Base-by-base conservation (phyloP, 2,329 filamentous ascomycete genomes). In the Fusarium nematophilum region DNA sequence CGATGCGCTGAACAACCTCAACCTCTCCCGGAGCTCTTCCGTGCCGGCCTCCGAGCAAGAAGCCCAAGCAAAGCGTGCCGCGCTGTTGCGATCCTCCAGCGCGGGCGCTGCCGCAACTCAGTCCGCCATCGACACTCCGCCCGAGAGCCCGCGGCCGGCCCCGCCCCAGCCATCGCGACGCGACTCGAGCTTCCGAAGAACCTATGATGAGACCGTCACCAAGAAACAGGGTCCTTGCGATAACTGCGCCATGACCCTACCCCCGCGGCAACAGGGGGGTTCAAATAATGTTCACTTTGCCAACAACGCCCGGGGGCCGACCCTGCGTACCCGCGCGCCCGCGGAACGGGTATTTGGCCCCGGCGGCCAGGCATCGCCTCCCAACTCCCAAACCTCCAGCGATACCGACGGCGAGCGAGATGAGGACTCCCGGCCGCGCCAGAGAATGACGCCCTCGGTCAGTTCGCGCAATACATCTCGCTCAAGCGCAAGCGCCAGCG, bases 191-290 rank as follows among this genome's bases (percentile, higher is more conserved):
- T 89, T 88, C 64, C 80, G 81, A 53, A 81, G 82, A 66, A 89
- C 86, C 1, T 89, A 89, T 62, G 86, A 88, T 64, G 86, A 88
- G 57, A 83, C 83, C n/a, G 86, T 86, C 21, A 87, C 84, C 36
- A 85, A 83, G 71, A 83, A 84, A 53, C 85, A 86, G 46, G 84
- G 82, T 7, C 86, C 87, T 17, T 90, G 87, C 70, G 85, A 88
- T 59, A 90, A 89, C 72, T 90, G 87, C 70, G 86, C 87, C 53
- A 81, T 90, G 67, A 90, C 86, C 1, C 74, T 90, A 7, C 87
- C 87, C 0, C 69, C 66, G 13, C 67, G 71, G 26, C 74, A 75
- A 39, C 61, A 71, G n/a, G 65, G 65, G 10, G 65, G 63, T 14
- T 60, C 66, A 5, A 68, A 64, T 6, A 63, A 58, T 14, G 58